Base-by-base conservation (phyloP, 2,329 filamentous ascomycete species). In the Sporothrix dimorphospora region DNA sequence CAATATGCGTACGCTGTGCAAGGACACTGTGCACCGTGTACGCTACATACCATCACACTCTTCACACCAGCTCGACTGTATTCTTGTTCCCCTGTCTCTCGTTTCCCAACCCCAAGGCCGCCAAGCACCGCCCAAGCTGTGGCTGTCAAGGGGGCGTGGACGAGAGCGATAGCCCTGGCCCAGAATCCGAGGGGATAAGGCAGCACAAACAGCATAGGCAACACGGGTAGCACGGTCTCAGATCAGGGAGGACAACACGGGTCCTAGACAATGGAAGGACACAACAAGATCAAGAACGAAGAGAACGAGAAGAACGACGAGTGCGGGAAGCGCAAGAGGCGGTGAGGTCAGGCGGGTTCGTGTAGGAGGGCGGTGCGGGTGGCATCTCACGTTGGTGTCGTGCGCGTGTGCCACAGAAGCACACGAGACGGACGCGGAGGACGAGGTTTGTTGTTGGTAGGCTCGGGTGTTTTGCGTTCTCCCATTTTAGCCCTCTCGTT, bases 181-280 rank as follows among this genome's bases (percentile, higher is more conserved):
- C 55, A 59, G 16, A 59, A 38, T 27, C 53, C 53, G 27, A 57
- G 27, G 27, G 30, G 11, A 34, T 34, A 61, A 61, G 34, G 34
- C 57, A 40, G 9, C n/a, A 42, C 57, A 42, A 34, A 61, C 30
- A 34, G 24, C 14, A 47, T 27, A 19, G 30, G 21, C 27, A 34
- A 16, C 21, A 3, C 11, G n/a, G 49, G 30, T 30, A 61, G 55
- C 14, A 63, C 1, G n/a, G 59, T 63, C 38, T 63, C 38, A 45
- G 59, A 63, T 63, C 59, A 63, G 59, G 38, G 59, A 16, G 59
- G n/a, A 63, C 59, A 63, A 63, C 12, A 45, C 59, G n/a, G 59
- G 5, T 42, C 19, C 3, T 34, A 19, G 11, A 63, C 30, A n/a
- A 40, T 7, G 30, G 14, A 38, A 5, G 16, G 6, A 24, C n/a